phyloP scores from a whole-genome alignment of 257 asterid genomes.

The Eucommia ulmoides region DNA sequence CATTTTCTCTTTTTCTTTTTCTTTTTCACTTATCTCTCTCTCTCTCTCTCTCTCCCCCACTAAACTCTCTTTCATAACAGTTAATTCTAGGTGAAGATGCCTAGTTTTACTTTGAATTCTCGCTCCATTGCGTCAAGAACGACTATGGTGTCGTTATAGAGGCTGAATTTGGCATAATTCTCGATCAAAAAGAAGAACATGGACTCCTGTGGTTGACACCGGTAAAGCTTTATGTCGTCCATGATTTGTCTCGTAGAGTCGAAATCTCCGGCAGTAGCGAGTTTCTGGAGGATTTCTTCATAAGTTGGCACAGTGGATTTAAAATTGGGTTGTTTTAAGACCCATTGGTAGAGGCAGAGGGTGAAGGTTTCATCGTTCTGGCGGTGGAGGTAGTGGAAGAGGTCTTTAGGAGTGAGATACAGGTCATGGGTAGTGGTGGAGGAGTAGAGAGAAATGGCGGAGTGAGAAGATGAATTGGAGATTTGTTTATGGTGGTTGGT shows the following conservation, averaged over 20 bases:
- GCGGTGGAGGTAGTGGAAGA: conserved; percentile 47
- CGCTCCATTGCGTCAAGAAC: conserved; percentile 61
- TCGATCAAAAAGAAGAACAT: conserved; percentile 53
- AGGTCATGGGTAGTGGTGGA: conserved; percentile 15
- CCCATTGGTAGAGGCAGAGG: conserved; percentile 56
- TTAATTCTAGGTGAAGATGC: conserved; percentile 45
- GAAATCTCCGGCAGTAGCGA: conserved; percentile 60
- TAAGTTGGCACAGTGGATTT: conserved; percentile 38
- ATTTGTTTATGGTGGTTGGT: conserved; percentile 10
- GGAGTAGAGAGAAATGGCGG: conserved; percentile 26
- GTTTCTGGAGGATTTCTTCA: conserved; percentile 60
- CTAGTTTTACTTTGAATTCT: conserved; percentile 46
- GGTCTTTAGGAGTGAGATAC: conserved; percentile 50
- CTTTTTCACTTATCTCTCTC: too few relatives aligned
- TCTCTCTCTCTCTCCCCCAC: too few relatives aligned
- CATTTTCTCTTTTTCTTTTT: too few relatives aligned
- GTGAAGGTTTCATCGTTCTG: conserved; percentile 53
- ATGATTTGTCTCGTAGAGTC: conserved; percentile 37
- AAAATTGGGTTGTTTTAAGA: conserved; percentile 61
- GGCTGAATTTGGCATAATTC: conserved; percentile 50
- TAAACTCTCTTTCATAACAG: too few relatives aligned
- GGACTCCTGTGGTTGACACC: conserved; percentile 34
- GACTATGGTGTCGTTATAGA: conserved; percentile 56
- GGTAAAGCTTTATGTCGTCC: conserved; percentile 46
- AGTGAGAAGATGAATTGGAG: conserved; percentile 18